Conservation (phyloP, 768 basidiomycete species). For the Hirschioporus abietinus region DNA sequence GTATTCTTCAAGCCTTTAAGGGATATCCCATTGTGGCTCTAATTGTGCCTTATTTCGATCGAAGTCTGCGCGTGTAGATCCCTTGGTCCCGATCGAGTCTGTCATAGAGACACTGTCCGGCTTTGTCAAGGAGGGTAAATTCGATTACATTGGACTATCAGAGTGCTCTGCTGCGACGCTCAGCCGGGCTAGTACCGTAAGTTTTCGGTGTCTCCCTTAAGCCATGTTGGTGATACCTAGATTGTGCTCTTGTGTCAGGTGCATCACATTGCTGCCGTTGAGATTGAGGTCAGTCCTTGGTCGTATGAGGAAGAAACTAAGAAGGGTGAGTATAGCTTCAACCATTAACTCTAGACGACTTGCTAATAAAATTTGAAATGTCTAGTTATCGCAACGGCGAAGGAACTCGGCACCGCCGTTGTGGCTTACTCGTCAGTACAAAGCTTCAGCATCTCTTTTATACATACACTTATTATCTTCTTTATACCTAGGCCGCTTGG, state of each 20-base stretch:
- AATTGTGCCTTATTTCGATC: neutral
- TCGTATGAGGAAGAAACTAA: conserved; percentile 48
- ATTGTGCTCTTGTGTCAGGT: conserved; percentile 27
- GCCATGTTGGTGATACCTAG: neutral
- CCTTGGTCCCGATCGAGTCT: conserved; percentile 40
- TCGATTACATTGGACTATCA: conserved; percentile 55
- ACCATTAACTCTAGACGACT: neutral
- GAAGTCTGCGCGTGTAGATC: conserved; percentile 39
- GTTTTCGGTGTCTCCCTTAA: conserved; percentile 11
- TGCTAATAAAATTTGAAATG: neutral
- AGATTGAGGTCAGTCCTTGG: conserved; percentile 66
- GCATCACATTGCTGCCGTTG: conserved; percentile 50
- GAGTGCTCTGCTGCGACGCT: conserved; percentile 49
- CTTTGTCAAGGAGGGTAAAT: conserved; percentile 49
- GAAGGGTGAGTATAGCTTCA: conserved; percentile 25
- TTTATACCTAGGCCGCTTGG: conserved; percentile 36
- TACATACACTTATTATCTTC: neutral
- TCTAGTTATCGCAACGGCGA: conserved; percentile 45
- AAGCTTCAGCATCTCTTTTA: neutral
- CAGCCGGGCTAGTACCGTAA: conserved; percentile 30
- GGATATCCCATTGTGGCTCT: no score
- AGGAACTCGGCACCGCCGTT: conserved; percentile 50
- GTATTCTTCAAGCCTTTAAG: neutral
- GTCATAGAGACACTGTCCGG: conserved; percentile 34
- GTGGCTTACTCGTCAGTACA: conserved; percentile 42